Percentiles rank a stretch among this genome's conserved stretches.
phyloP scores from a whole-genome alignment of 2,329 filamentous ascomycete species.

The Pyrenochaeta sp. region DNA sequence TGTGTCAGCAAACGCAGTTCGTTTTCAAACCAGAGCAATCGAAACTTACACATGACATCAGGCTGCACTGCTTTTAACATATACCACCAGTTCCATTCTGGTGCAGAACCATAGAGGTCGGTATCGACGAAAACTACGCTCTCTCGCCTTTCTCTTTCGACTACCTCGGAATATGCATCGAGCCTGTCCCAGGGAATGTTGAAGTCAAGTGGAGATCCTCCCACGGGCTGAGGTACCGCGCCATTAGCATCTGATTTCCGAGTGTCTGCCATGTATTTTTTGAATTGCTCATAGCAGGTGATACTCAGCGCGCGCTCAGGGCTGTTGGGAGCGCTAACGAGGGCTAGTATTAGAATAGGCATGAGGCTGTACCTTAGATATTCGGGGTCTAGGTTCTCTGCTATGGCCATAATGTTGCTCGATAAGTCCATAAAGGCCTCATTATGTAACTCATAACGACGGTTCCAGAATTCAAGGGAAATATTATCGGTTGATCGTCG shows the following conservation, averaged over 20 bases:
- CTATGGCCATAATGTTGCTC: conserved; percentile 10
- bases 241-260: neutral
- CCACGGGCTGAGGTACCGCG: conserved; percentile 10
- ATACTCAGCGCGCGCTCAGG: conserved; percentile 22
- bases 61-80: conserved; percentile 25
- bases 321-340: conserved; percentile 23
- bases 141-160: conserved; percentile 7
- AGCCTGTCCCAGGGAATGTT: conserved; percentile 33
- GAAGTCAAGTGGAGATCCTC: conserved; percentile 15
- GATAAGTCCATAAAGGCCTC: conserved; percentile 22
- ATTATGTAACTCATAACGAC: conserved; percentile 27
- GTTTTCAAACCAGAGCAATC: neutral
- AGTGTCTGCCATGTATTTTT: conserved; percentile 12
- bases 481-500: conserved; percentile 9
- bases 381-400: conserved; percentile 7
- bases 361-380: conserved; percentile 22
- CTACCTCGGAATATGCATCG: conserved; percentile 19
- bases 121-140: neutral
- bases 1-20: neutral
- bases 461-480: conserved; percentile 18
- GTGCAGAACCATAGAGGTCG: conserved; percentile 13
- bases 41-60: conserved; percentile 24
- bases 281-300: conserved; percentile 16
- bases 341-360: conserved; percentile 24
- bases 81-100: conserved; percentile 37